Conservation (phyloP, 306 rosid genomes). For the Quercus agrifolia region DNA sequence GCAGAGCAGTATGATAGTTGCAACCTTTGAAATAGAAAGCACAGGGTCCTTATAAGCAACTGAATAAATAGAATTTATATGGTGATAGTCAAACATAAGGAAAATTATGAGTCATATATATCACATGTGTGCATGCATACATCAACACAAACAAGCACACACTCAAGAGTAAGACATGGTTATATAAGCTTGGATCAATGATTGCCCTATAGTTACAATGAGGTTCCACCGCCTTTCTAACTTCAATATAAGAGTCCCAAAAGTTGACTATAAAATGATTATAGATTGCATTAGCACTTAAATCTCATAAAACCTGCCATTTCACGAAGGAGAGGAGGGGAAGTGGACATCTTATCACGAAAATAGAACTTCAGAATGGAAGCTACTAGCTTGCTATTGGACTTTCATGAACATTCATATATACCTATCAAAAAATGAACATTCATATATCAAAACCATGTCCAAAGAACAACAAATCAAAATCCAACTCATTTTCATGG, state of each 20-base stretch:
- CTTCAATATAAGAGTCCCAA: not conserved
- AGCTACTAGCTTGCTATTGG: not conserved
- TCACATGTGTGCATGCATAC: no score
- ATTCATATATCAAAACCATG: not conserved
- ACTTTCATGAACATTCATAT: not conserved
- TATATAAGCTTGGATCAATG: not conserved
- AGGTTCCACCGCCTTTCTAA: not conserved
- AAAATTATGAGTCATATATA: no score
- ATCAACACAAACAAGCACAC: no score
- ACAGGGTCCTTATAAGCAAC: not conserved
- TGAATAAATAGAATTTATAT: no score
- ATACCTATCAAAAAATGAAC: not conserved
- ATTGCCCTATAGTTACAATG: not conserved
- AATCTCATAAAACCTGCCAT: not conserved
- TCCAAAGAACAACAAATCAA: not conserved
- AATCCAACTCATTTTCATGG: not conserved
- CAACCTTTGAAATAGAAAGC: constrained; percentile 52
- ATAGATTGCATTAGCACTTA: not conserved
- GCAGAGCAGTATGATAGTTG: constrained; percentile 57
- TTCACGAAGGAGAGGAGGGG: not conserved
- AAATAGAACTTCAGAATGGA: not conserved
- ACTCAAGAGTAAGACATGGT: no score
- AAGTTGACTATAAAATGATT: not conserved
- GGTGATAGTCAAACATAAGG: no score
- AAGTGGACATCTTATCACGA: not conserved